phyloP scores from a whole-genome alignment of 139 green algal genomes.

The Trebouxia sp. region DNA sequence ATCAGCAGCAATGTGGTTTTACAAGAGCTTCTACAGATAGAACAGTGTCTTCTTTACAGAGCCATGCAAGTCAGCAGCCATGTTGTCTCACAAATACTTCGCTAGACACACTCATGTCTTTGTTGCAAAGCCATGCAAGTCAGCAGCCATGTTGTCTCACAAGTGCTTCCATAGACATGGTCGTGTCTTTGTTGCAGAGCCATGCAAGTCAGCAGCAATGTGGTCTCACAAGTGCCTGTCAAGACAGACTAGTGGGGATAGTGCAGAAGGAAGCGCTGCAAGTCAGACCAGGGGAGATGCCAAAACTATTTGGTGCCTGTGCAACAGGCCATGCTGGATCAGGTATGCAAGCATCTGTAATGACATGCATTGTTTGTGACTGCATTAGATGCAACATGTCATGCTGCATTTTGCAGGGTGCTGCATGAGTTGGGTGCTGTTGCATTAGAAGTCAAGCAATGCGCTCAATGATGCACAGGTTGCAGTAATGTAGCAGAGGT shows the following conservation, averaged over 20 bases:
- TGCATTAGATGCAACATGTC: no score
- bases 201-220: constrained; percentile 68
- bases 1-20: no score
- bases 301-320: constrained; percentile 54
- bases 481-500: no score
- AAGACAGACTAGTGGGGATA: constrained; percentile 65
- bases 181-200: no score
- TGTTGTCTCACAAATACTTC: constrained; percentile 66
- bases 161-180: constrained; percentile 41
- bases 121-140: no score
- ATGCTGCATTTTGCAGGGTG: no score
- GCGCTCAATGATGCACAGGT: no score
- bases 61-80: constrained; percentile 58
- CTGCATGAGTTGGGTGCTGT: no score
- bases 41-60: constrained; percentile 1
- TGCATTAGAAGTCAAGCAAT: no score
- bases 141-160: constrained; percentile 76
- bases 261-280: constrained; percentile 53
- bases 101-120: constrained; percentile 32
- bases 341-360: background rate
- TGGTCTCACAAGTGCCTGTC: constrained; percentile 61
- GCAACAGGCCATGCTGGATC: background rate
- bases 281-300: constrained; percentile 22
- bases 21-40: no score
- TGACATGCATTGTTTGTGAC: no score